Evolutionary conservation across 495 filamentous ascomycete genomes (phyloP), one percentile per base, ranked within the genome.

Genomic region (Xylaria telfairii): DNA sequence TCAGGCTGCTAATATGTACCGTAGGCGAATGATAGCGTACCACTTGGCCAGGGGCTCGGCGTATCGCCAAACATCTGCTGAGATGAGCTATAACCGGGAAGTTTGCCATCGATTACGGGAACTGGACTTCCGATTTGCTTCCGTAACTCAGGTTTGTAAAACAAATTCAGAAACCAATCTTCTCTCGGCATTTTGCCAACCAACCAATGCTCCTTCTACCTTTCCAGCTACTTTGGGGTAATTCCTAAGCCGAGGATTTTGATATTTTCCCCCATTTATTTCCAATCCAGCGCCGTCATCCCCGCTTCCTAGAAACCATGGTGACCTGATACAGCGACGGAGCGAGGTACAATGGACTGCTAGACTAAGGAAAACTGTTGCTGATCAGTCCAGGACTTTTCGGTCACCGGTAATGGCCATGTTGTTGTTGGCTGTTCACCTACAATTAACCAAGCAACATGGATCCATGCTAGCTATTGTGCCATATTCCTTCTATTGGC

Each of bases 21-120:
- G 6, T 21, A 26, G 34, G 21, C 34, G 47, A 42, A 67, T 21
- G 63, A 41, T 32, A 53, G 17, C 13, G 30, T 21, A 17, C 47
- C 46, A 12, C 34, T 12, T 44, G 30, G 24, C 21, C 37, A 34
- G 34, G n/a, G 51, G 51, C 37, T 67, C 51, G 65, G 65, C 49
- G 49, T 67, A 44, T 67, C 49, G 51, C 51, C 37, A 49, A 51
- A 65, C 42, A 49, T 39, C 62, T 7, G 42, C 44, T n/a, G 44
- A 51, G 44, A 30, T 44, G 39, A 39, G n/a, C n/a, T 51, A 44
- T 46, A 24, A 32, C 42, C 41, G 59, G 59, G 15, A 26, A 15
- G 17, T 19, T 32, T 37, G 26, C 26, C 60, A 32, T 30, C 44
- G 10, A 49, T 65, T 65, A 37, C 17, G n/a, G 42, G 46, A 59